phyloP scores from a whole-genome alignment of 306 rosid genomes.

The Alnus rubra region DNA sequence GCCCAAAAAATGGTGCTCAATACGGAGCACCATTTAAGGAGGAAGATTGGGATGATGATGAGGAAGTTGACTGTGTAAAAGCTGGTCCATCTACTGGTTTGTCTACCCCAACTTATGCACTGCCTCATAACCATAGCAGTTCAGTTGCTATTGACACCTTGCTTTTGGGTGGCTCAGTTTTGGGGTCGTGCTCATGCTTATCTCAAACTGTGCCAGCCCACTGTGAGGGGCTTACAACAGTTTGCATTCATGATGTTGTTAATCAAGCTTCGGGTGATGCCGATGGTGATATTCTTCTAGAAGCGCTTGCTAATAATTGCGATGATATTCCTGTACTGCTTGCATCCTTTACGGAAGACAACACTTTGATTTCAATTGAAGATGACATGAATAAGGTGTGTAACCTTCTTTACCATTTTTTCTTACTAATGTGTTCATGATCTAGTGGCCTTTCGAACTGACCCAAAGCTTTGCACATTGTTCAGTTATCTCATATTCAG shows the following conservation, averaged over 20 bases:
- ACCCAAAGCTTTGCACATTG: neutral
- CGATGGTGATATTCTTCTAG: constrained; percentile 19
- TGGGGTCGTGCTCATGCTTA: constrained; percentile 41
- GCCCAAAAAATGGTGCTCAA: constrained; percentile 69
- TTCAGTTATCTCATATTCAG: neutral
- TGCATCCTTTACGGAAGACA: constrained; percentile 22
- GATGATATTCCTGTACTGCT: neutral
- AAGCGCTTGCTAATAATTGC: neutral
- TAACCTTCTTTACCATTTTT: neutral
- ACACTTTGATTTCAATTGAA: constrained; percentile 5
- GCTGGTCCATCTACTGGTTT: constrained; percentile 20
- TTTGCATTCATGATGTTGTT: constrained; percentile 26
- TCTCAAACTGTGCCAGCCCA: constrained; percentile 34
- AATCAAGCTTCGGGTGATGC: neutral
- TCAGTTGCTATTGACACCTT: constrained; percentile 25
- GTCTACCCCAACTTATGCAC: constrained; percentile 16
- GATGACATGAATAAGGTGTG: constrained; percentile 42
- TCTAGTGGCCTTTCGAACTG: neutral
- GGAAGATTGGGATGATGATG: constrained; percentile 62
- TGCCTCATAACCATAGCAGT: constrained; percentile 13
- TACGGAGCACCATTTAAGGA: constrained; percentile 66
- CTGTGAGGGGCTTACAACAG: constrained; percentile 18
- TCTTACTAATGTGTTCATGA: neutral
- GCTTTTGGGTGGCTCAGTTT: constrained; percentile 28
- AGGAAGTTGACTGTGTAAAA: constrained; percentile 39